phyloP scores from a whole-genome alignment of 2,329 filamentous ascomycete genomes.

The Cladorrhinum sp. region DNA sequence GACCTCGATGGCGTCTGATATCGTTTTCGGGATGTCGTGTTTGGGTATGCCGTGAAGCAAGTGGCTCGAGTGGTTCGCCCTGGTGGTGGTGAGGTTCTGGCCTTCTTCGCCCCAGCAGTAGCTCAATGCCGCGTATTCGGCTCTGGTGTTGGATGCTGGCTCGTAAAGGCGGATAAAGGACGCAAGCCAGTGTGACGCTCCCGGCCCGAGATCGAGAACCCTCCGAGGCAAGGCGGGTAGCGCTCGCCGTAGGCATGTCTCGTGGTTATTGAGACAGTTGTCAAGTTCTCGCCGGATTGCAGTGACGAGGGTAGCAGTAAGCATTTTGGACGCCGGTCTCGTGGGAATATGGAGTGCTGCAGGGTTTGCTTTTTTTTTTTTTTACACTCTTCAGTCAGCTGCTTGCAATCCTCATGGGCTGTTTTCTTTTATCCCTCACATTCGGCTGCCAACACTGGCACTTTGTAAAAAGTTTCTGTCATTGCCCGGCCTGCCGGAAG shows the following conservation, averaged over 20 bases:
- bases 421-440: no score
- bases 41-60: background rate
- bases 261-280: background rate
- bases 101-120: background rate
- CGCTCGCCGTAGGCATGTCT: background rate
- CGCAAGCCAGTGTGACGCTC: background rate
- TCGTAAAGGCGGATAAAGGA: background rate
- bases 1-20: slow-evolving; percentile 7
- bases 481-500: no score
- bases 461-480: no score
- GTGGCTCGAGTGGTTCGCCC: background rate
- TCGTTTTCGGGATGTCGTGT: background rate
- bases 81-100: background rate
- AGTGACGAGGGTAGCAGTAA: background rate
- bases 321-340: background rate
- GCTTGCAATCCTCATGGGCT: no score
- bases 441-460: no score
- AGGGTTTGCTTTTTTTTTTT: no score
- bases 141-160: background rate
- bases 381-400: no score
- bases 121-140: background rate
- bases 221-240: background rate
- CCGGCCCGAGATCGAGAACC: background rate
- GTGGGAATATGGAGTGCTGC: background rate
- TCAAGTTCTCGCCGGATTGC: background rate